Percentiles rank a stretch among this genome's conserved stretches.
Evolutionary conservation across 192 early-diverging fungal genomes (phyloP).

Genomic region (Umbelopsis sp.): DNA sequence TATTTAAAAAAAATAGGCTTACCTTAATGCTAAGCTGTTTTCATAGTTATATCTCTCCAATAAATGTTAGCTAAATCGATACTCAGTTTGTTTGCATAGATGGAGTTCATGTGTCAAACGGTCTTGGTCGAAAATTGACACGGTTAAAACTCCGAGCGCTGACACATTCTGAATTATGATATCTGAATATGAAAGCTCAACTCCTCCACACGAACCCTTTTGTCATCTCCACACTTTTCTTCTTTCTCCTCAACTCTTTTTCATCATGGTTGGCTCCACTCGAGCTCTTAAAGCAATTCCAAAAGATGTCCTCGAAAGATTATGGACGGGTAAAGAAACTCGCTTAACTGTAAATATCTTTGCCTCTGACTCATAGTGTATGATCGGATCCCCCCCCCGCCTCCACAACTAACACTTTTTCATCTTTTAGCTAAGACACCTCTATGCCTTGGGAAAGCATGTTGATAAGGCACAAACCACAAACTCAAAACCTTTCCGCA

Average conservation of each 20-base stretch:
- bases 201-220: too few species aligned
- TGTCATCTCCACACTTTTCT: background rate
- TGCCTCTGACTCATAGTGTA: background rate
- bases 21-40: background rate
- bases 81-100: too few species aligned
- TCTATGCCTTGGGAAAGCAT: constrained; percentile 17
- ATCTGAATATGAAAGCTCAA: too few species aligned
- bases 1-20: background rate
- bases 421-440: background rate
- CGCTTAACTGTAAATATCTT: constrained; percentile 28
- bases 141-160: background rate
- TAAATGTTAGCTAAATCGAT: background rate
- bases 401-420: background rate
- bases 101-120: background rate
- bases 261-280: constrained; percentile 9
- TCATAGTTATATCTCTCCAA: background rate
- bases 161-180: constrained; percentile 14
- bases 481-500: constrained; percentile 10
- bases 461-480: constrained; percentile 7
- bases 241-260: background rate
- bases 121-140: background rate
- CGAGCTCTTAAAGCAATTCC: background rate
- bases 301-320: constrained; percentile 5
- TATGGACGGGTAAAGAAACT: constrained; percentile 37
- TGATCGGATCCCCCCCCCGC: too few species aligned